Evolutionary conservation across 2,329 filamentous ascomycete genomes (phyloP), one percentile per base, ranked within the genome.

Genomic region (Fusarium hainanense): DNA sequence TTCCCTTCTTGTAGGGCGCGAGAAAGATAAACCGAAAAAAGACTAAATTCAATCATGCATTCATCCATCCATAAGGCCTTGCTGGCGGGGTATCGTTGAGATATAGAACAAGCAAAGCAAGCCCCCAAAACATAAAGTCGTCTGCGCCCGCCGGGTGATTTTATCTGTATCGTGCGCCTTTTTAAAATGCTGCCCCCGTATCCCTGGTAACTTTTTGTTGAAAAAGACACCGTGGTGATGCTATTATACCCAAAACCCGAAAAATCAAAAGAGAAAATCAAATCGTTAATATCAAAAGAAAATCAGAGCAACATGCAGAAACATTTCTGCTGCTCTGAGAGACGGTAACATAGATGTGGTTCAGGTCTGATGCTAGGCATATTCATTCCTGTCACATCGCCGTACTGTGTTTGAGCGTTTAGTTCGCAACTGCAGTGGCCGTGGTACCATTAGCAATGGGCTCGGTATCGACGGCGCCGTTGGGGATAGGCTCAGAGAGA

Each of bases 161-260:
- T 65, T 69, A 61, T 66, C 65, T 70, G 60, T 68, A 60, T 72
- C 68, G 65, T 74, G 65, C 72, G 71, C 72, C 69, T 70, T 70
- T 69, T 70, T 44, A 66, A 69, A 62, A 71, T 66, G 71, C 70
- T 70, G 71, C 71, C 74, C 61, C 61, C 59, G 51, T 67, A 66
- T 75, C 73, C 77, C 74, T 77, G 78, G 78, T 75, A 77, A 71
- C 78, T 80, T 80, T 80, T 80, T 80, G 79, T 80, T 80, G 79
- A 80, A 80, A 80, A 80, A 79, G 78, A 78, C 77, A 79, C 77
- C 71, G 41, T 67, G 56, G 68, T 70, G 70, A 75, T 76, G 74
- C 72, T 69, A 67, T 64, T 61, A 72, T 71, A 70, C 66, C 69
- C 66, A 73, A 58, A 68, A 58, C 54, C 58, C 30, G 50, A 60